Conservation (phyloP, 1,284 basidiomycete species). For the Irpex sp. region DNA sequence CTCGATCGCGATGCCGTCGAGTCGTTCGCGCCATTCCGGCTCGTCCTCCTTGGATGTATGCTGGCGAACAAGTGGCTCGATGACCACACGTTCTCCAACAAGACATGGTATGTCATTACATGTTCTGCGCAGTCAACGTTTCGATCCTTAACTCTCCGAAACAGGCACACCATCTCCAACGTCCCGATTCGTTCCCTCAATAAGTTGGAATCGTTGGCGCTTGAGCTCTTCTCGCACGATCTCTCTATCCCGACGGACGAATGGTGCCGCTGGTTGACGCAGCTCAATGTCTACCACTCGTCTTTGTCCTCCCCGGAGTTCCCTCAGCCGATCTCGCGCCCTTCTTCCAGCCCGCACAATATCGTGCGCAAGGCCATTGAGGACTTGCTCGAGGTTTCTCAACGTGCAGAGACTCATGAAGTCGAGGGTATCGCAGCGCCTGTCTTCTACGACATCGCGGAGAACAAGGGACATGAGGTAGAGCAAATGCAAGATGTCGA, state of each 20-base stretch:
- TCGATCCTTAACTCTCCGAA: constrained; percentile 1
- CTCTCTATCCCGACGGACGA: constrained; percentile 57
- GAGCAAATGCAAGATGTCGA: constrained; percentile 35
- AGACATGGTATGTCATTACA: constrained; percentile 70
- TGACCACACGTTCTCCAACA: constrained; percentile 90
- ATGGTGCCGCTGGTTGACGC: constrained; percentile 69
- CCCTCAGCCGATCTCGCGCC: constrained; percentile 76
- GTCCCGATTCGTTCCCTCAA: constrained; percentile 68
- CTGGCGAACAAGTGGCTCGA: constrained; percentile 91
- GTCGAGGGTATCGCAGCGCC: constrained; percentile 43
- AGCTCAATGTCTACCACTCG: constrained; percentile 60
- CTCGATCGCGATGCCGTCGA: constrained; percentile 52
- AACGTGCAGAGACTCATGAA: constrained; percentile 16
- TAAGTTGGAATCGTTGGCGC: constrained; percentile 61
- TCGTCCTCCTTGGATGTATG: constrained; percentile 83
- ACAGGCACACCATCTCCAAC: constrained; percentile 75
- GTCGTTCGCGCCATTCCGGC: constrained; percentile 59
- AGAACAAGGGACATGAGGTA: constrained; percentile 41
- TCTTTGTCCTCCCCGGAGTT: constrained; percentile 53
- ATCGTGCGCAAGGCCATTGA: constrained; percentile 69
- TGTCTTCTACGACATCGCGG: constrained; percentile 66
- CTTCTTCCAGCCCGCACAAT: constrained; percentile 62
- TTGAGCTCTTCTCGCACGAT: constrained; percentile 68
- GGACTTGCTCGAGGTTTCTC: constrained; percentile 50
- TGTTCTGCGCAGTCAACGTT: constrained; percentile 1